Base-by-base conservation (phyloP, 2,329 filamentous ascomycete species). In the Colletotrichum euphorbiae region DNA sequence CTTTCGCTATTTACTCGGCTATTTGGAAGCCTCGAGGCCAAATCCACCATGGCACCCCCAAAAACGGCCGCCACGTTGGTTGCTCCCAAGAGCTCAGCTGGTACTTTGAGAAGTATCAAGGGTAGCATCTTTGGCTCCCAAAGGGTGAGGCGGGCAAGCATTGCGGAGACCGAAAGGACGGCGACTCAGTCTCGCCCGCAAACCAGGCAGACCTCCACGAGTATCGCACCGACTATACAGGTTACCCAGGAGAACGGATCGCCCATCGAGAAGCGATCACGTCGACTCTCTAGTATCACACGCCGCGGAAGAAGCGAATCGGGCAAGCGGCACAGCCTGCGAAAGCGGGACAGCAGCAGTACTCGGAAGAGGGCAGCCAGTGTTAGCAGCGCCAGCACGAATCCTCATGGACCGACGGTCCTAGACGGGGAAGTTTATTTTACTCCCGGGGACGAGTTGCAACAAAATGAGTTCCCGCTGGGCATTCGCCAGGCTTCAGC, bases 1-100 rank as follows among this genome's bases (percentile, higher is more conserved):
- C 82, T 99, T 19, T 89, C 89, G 15, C 83, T 98, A 1, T 99
- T 96, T 75, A 87, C 90, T 3, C 87, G 92, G 70, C 83, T 99
- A 0, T 98, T 97, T 77, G 91, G 91, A 6, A 79, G 75, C 33
- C 70, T 81, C 11, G 77, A 81, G n/a, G 72, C 79, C 3, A 87
- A 89, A 55, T 80, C 88, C 9, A 79, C 71, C 43, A 75, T 76
- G 73, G 81, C 75, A 71, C 77, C 70, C 38, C 79, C 74, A 64
- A 84, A 74, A 74, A 77, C 83, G n/a, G 74, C 83, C 19, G 82
- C 86, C 19, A 85, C 87, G 5, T 50, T 66, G 55, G n/a, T 66
- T 15, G 58, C 58, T 11, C 91, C 92, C 3, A 90, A 89, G 76
- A 93, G 84, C 73, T 87, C 93, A 6, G 87, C 89, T 6, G 92